Percentiles rank a stretch among this genome's conserved stretches.
These are phyloP conservation scores for Lactifluus rugatus DNA, from an alignment of 768 basidiomycete species.

Conservation along the genomic window DNA sequence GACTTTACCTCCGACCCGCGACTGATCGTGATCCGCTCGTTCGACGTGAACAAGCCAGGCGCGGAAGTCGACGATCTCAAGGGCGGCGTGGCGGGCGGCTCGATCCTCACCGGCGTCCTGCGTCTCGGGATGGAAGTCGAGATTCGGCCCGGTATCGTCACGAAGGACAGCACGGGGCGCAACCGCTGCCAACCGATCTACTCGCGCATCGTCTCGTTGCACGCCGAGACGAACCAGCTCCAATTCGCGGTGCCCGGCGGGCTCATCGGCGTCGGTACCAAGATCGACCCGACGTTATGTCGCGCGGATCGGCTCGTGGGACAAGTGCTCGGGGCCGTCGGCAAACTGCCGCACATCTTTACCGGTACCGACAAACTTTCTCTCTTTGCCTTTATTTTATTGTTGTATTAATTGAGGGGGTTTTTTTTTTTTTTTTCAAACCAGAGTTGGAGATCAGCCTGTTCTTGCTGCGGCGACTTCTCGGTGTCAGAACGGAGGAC, in stretches of 20 bases:
- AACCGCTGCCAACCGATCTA: conserved; percentile 92
- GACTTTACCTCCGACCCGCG: conserved; percentile 88
- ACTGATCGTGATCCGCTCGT: conserved; percentile 97
- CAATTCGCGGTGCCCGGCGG: conserved; percentile 96
- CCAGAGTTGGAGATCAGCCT: conserved; percentile 84
- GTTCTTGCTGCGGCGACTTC: conserved; percentile 88
- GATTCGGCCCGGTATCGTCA: conserved; percentile 94
- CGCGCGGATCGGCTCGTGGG: conserved; percentile 95
- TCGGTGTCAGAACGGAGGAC: conserved; percentile 98
- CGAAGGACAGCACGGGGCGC: conserved; percentile 83
- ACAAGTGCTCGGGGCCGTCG: conserved; percentile 91
- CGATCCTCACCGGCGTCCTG: conserved; percentile 87
- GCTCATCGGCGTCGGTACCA: conserved; percentile 95
- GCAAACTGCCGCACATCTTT: conserved; percentile 89
- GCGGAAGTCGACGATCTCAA: conserved; percentile 94
- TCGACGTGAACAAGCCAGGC: conserved; percentile 99
- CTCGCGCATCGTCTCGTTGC: conserved; percentile 80
- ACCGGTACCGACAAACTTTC: conserved; percentile 47
- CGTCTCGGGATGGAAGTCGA: conserved; percentile 89
- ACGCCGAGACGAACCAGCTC: conserved; percentile 91
- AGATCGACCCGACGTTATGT: conserved; percentile 93
- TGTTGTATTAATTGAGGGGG: too few relatives aligned
- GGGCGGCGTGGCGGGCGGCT: conserved; percentile 97
- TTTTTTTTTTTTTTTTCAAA: not conserved
- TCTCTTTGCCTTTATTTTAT: too few relatives aligned